Evolutionary conservation across 805 yeast species (phyloP).

Genomic region (Saccharomycopsis amapae): DNA sequence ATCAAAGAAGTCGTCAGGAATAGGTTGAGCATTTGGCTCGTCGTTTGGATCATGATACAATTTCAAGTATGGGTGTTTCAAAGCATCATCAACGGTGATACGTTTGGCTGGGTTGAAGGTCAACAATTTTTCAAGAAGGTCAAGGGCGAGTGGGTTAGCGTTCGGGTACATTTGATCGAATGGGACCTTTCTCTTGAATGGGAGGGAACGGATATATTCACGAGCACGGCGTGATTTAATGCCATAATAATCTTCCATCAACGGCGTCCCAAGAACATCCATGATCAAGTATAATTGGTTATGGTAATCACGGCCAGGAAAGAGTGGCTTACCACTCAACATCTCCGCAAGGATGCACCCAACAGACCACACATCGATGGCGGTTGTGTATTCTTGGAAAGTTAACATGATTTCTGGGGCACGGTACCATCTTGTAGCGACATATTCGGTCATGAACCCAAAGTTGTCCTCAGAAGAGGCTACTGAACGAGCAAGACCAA

Average conservation of each 20-base stretch:
- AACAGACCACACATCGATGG: slow-evolving; percentile 75
- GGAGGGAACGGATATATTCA: slow-evolving; percentile 65
- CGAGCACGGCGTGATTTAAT: slow-evolving; percentile 70
- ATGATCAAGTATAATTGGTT: slow-evolving; percentile 61
- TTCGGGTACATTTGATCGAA: slow-evolving; percentile 43
- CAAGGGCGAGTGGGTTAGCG: slow-evolving; percentile 42
- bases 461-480: slow-evolving; percentile 41
- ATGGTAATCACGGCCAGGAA: slow-evolving; percentile 71
- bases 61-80: slow-evolving; percentile 63
- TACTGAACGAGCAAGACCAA: slow-evolving; percentile 61
- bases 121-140: slow-evolving; percentile 59
- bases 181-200: slow-evolving; percentile 52
- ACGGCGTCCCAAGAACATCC: slow-evolving; percentile 67
- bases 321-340: slow-evolving; percentile 52
- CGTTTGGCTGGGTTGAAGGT: slow-evolving; percentile 71
- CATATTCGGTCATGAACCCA: slow-evolving; percentile 68
- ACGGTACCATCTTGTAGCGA: slow-evolving; percentile 80
- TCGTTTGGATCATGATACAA: slow-evolving; percentile 66
- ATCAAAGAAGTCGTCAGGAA: slow-evolving; percentile 81
- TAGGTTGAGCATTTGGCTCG: slow-evolving; percentile 62
- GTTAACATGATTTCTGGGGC: slow-evolving; percentile 82
- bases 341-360: slow-evolving; percentile 75
- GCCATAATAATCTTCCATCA: slow-evolving; percentile 63
- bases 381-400: slow-evolving; percentile 62
- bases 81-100: slow-evolving; percentile 66